Base-by-base conservation (phyloP, 192 early-diverging fungal species). In the Pilobolus umbonatus region DNA sequence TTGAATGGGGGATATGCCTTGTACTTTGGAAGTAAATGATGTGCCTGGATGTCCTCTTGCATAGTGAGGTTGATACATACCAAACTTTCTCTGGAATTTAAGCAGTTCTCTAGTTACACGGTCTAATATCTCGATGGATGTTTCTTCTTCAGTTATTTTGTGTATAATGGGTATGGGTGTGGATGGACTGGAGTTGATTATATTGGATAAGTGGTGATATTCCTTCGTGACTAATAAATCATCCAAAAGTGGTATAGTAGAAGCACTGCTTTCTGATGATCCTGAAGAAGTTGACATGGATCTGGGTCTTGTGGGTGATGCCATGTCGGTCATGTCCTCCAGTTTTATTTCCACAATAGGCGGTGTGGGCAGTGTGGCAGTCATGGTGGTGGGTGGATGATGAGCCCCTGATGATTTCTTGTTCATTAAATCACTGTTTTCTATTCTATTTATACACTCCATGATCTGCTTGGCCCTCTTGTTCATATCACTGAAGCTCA, bases 401-500 rank as follows among this genome's bases (percentile, higher is more conserved):
- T n/a, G 19, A 17, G 45, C 12, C n/a, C 45, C 35, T 9, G n/a
- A 19, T 50, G 44, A 14, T 28, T 39, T 48, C 36, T 12, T 29
- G 25, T 35, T 45, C 4, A 17, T 22, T 15, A 36, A 15, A 17
- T 50, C 44, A 28, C 39, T 75, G 73, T 78, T 29, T 71, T 68
- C 11, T 73, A 62, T 48, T 78, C 75, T 6, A 70, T 45, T 5
- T 6, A 85, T 73, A 57, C 79, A 85, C 25, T 87, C 85, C 29
- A 78, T 63, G 24, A 87, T 64, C 30, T 81, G 82, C 64, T 83
- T 86, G 11, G 79, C 76, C 10, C 85, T 74, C 57, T 77, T 80
- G 63, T 69, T 81, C 85, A 86, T 87, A 47, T 87, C 85, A 32
- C 60, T 61, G 17, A 87, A 39, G 9, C 75, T 69, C 61, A 85